phyloP scores from a whole-genome alignment of 768 basidiomycete species.

The Suillus subaureus region DNA sequence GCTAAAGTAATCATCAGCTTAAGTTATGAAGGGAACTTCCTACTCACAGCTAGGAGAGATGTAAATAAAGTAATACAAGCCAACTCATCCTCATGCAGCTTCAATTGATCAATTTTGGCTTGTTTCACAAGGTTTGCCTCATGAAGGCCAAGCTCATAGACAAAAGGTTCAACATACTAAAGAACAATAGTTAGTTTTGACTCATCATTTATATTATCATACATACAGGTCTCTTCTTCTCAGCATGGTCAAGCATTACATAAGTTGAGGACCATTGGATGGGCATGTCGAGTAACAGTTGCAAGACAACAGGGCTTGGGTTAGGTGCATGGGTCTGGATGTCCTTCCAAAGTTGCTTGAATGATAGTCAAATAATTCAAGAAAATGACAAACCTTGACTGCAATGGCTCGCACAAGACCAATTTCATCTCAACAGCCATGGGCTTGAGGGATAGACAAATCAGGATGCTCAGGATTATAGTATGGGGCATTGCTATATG shows the following conservation, averaged over 20 bases:
- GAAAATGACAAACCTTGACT: too few species aligned
- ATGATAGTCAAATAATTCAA: too few species aligned
- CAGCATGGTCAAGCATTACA: constrained; percentile 18
- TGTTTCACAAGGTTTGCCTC: constrained; percentile 23
- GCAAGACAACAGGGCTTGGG: too few species aligned
- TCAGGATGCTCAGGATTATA: too few species aligned
- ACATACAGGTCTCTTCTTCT: constrained; percentile 12
- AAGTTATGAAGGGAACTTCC: not conserved
- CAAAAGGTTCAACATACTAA: not conserved
- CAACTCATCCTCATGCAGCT: constrained; percentile 24
- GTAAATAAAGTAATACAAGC: constrained; percentile 18
- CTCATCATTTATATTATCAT: not conserved
- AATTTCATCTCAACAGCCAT: too few species aligned
- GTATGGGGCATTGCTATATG: too few species aligned
- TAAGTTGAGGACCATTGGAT: constrained; percentile 32
- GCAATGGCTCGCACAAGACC: too few species aligned
- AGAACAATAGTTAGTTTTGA: not conserved
- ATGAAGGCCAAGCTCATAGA: not conserved
- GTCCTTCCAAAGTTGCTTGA: constrained; percentile 21
- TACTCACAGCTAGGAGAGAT: constrained; percentile 22
- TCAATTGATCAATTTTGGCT: constrained; percentile 18
- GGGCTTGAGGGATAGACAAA: too few species aligned
- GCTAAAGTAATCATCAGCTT: constrained; percentile 18
- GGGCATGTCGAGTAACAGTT: constrained; percentile 26
- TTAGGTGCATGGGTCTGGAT: constrained; percentile 14